Percentiles rank a stretch among this genome's conserved stretches.
These are phyloP conservation scores for Cucumis hystrix DNA, from an alignment of 306 rosid genomes.

Conservation along the genomic window DNA sequence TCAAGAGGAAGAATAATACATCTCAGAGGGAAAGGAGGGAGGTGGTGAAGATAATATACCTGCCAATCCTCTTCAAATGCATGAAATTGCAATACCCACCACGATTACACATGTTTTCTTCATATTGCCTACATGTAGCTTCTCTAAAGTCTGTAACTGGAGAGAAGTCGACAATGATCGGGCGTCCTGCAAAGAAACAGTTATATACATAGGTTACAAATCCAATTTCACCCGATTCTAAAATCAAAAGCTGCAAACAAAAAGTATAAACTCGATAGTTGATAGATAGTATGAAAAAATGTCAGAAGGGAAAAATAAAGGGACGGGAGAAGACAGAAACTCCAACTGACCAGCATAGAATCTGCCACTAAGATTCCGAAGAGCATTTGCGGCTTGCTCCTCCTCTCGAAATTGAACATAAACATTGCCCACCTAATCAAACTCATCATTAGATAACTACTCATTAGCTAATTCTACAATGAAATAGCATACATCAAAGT, in stretches of 20 bases:
- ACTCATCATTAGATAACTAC: background rate
- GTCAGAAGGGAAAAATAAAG: too few relatives aligned
- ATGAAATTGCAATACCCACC: slow-evolving; percentile 20
- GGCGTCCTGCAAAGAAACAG: slow-evolving; percentile 34
- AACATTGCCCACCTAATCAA: slow-evolving; percentile 57
- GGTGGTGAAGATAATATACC: slow-evolving; percentile 14
- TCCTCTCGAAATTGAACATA: slow-evolving; percentile 66
- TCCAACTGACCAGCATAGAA: slow-evolving; percentile 44
- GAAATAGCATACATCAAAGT: background rate
- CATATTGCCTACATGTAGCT: slow-evolving; percentile 72
- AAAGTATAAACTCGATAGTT: background rate
- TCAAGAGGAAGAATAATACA: background rate
- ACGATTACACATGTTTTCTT: slow-evolving; percentile 60
- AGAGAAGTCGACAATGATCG: slow-evolving; percentile 62
- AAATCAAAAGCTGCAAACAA: background rate
- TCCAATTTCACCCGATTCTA: background rate
- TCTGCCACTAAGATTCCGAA: slow-evolving; percentile 43
- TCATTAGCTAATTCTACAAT: background rate
- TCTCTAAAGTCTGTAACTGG: slow-evolving; percentile 61
- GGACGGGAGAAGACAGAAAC: background rate
- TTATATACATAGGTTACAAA: background rate
- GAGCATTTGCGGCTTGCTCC: slow-evolving; percentile 50
- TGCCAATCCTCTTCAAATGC: slow-evolving; percentile 60
- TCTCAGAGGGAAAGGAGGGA: background rate
- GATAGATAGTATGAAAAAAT: too few relatives aligned